Percentiles rank a stretch among this genome's conserved stretches.
These are phyloP conservation scores for Phytophthora rubi DNA, from an alignment of 352 stramenopile genomes.

Conservation along the genomic window DNA sequence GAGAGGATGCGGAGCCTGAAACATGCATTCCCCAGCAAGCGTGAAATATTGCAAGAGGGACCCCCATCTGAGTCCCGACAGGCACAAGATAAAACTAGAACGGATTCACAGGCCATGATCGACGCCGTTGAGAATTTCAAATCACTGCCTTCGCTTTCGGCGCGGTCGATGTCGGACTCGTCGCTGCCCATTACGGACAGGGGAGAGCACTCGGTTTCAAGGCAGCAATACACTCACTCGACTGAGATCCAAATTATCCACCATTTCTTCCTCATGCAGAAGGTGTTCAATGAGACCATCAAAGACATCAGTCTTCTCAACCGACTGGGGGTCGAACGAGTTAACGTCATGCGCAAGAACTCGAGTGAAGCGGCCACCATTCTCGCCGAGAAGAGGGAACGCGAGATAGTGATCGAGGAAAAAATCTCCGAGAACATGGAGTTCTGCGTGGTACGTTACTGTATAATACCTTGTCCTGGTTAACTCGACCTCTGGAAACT, in stretches of 20 bases:
- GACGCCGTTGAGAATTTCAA: constrained; percentile 3
- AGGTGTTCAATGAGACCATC: constrained; percentile 51
- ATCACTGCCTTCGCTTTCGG: background rate
- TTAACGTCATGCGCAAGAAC: constrained; percentile 16
- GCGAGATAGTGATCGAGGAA: constrained; percentile 26
- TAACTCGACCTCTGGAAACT: constrained; percentile 2
- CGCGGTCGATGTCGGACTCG: background rate
- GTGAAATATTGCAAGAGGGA: background rate
- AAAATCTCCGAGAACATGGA: constrained; percentile 52
- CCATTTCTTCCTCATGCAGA: constrained; percentile 52
- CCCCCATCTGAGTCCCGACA: background rate
- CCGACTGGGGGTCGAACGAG: constrained; percentile 38
- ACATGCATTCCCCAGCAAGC: constrained; percentile 13
- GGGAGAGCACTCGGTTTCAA: background rate
- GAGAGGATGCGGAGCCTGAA: constrained; percentile 9
- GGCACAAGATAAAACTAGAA: background rate
- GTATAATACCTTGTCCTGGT: background rate
- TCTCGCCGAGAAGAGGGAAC: constrained; percentile 14
- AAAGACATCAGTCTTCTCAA: constrained; percentile 57
- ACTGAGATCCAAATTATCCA: constrained; percentile 50
- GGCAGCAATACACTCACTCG: constrained; percentile 6
- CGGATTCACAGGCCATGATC: background rate
- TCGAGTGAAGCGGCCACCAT: background rate
- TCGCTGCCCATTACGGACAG: constrained; percentile 1
- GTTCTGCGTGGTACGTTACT: constrained; percentile 40